Evolutionary conservation across 495 filamentous ascomycete species (phyloP).

Genomic region (Penicillium atrosanguineum): DNA sequence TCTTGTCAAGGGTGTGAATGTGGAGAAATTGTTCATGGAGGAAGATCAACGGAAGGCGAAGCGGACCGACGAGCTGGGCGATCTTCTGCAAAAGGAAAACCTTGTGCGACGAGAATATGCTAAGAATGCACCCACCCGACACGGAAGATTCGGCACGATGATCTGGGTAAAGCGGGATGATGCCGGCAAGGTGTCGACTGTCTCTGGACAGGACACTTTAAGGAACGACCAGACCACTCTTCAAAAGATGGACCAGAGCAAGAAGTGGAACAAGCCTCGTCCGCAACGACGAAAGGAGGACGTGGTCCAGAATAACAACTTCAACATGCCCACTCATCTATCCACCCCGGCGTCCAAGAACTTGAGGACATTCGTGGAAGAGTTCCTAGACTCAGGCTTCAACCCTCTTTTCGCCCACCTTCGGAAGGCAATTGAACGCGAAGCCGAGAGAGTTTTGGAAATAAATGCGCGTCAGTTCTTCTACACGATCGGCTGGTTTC

Average conservation of each 20-base stretch:
- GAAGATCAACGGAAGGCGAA: conserved; percentile 63
- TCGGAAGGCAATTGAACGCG: conserved; percentile 84
- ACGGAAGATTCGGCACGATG: conserved; percentile 96
- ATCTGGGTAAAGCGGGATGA: conserved; percentile 92
- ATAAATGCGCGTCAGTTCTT: conserved; percentile 81
- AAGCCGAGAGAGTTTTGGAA: conserved; percentile 76
- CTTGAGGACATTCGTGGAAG: conserved; percentile 80
- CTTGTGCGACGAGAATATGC: conserved; percentile 75
- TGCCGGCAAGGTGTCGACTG: conserved; percentile 65
- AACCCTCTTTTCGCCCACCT: conserved; percentile 89
- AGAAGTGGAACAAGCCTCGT: conserved; percentile 83
- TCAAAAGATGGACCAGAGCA: conserved; percentile 84
- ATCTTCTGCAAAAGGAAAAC: conserved; percentile 74
- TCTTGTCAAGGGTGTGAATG: conserved; percentile 84
- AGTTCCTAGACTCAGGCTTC: conserved; percentile 93
- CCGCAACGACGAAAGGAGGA: conserved; percentile 61
- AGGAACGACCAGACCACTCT: conserved; percentile 69
- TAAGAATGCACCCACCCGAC: conserved; percentile 78
- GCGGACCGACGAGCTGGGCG: conserved; percentile 69
- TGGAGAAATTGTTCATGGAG: conserved; percentile 81
- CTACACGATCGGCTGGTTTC: conserved; percentile 91
- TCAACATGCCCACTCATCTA: conserved; percentile 68
- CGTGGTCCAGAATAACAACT: conserved; percentile 62
- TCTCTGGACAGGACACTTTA: conserved; percentile 84
- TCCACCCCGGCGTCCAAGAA: conserved; percentile 66